Evolutionary conservation across 176 grass and related monocot species (phyloP), one percentile per base, ranked within the genome.

Genomic region (Poa annua): DNA sequence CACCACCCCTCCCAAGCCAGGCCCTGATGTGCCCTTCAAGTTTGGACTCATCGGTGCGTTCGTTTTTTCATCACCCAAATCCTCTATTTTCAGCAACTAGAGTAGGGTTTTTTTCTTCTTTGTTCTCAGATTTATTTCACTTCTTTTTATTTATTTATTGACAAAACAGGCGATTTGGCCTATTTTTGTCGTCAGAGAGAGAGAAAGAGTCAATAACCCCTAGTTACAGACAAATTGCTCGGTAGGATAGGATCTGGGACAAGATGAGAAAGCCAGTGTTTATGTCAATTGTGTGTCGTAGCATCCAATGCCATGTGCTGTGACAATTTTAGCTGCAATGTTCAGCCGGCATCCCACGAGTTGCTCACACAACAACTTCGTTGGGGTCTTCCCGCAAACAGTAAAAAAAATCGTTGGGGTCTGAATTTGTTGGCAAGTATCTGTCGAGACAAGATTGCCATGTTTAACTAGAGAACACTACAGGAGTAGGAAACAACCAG

Each of bases 11-110:
- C 91, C 87, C 6, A 22, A 7, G 45, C 67, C 92, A 3, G 89
- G 89, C 0, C 94, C 91, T 8, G 89, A 93, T 76, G 87, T 42
- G 49, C 85, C 85, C 2, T 81, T 91, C 61, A 87, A 83, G 2
- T 86, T 91, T 1, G 94, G 94, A 0, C 82, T 97, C 35, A 93
- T 93, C 61, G 94, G 92, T 57, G 3, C 25, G 69, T 16, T 4
- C 11, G 3, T 32, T 14, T 32, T 63, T 16, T 71, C 6, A 3
- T 20, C 29, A 32, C 6, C 0, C 8, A 8, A 12, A 13, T 15
- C 8, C 1, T 3, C 10, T n/a, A n/a, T 11, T 38, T 33, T 41
- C 8, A 68, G 34, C 8, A 7, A 7, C 5, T 63, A 41, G 3
- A n/a, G 4, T 12, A 11, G 3, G 4, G 3, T 11, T 66, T 65